These are phyloP conservation scores for Thalassiosira mediterranea DNA, from an alignment of 352 stramenopile species.

Conservation along the genomic window DNA sequence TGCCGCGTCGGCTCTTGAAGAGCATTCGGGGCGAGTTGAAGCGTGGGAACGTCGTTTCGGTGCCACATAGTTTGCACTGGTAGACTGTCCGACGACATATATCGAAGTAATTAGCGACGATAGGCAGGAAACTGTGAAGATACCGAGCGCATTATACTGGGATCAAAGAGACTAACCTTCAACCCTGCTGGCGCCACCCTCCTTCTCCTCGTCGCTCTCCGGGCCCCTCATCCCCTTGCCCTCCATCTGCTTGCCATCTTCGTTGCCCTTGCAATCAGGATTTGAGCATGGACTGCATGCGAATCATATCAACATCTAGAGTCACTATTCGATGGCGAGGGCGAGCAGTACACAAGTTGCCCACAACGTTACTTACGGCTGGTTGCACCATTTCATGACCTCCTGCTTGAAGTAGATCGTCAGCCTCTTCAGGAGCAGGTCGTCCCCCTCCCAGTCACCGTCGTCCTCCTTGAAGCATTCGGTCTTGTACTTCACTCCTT, in stretches of 20 bases:
- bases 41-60: conserved; percentile 69
- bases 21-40: conserved; percentile 72
- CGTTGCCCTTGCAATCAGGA: conserved; percentile 50
- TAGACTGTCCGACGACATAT: no score
- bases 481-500: conserved; percentile 17
- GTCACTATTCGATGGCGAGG: no score
- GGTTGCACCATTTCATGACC: conserved; percentile 80
- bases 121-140: conserved; percentile 5
- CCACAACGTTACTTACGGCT: no score
- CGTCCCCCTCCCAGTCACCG: conserved; percentile 49
- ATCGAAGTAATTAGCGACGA: no score
- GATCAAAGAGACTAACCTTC: no score
- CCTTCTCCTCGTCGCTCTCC: conserved; percentile 61
- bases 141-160: no score
- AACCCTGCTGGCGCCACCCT: conserved; percentile 58
- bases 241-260: conserved; percentile 57
- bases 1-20: conserved; percentile 60
- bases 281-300: conserved; percentile 52
- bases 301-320: no score
- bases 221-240: conserved; percentile 42
- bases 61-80: conserved; percentile 61
- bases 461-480: conserved; percentile 35
- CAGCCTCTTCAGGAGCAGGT: conserved; percentile 72
- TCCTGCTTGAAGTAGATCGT: conserved; percentile 72
- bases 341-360: no score